A percentile compares a stretch with the other conserved stretches of the same genome.
Evolutionary conservation across 139 green algal genomes (phyloP).

Genomic region (Chlamydomonas sp.): DNA sequence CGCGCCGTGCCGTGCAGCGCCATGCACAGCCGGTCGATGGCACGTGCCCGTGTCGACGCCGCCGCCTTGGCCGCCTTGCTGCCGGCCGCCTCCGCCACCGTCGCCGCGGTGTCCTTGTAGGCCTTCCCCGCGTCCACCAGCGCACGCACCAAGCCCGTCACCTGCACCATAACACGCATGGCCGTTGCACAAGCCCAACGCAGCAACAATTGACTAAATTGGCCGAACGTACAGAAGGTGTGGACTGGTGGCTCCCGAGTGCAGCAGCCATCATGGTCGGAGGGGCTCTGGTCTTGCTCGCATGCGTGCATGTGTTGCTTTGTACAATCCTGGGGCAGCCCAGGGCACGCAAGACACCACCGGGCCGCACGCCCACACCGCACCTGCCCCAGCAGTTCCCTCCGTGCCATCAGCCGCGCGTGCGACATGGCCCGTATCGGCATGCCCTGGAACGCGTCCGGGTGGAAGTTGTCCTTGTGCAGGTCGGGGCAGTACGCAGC

Average conservation of each 20-base stretch:
- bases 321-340: too few relatives aligned
- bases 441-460: slow-evolving; percentile 8
- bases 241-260: too few relatives aligned
- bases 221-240: too few relatives aligned
- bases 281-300: too few relatives aligned
- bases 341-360: too few relatives aligned
- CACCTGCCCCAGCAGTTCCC: slow-evolving; percentile 24
- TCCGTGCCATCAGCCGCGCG: slow-evolving; percentile 13
- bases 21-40: slow-evolving; percentile 15
- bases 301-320: too few relatives aligned
- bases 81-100: background rate
- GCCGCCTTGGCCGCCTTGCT: background rate
- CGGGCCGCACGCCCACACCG: too few relatives aligned
- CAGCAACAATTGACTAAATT: too few relatives aligned
- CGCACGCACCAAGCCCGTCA: slow-evolving; percentile 38
- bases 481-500: slow-evolving; percentile 9
- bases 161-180: background rate
- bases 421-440: background rate
- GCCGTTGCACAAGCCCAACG: too few relatives aligned
- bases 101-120: slow-evolving; percentile 19
- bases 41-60: background rate
- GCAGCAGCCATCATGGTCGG: too few relatives aligned
- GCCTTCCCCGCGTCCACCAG: slow-evolving; percentile 23
- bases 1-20: slow-evolving; percentile 12
- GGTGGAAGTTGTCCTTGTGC: slow-evolving; percentile 28